phyloP scores from a whole-genome alignment of 768 basidiomycete genomes.

The Pulveroboletus sp. region DNA sequence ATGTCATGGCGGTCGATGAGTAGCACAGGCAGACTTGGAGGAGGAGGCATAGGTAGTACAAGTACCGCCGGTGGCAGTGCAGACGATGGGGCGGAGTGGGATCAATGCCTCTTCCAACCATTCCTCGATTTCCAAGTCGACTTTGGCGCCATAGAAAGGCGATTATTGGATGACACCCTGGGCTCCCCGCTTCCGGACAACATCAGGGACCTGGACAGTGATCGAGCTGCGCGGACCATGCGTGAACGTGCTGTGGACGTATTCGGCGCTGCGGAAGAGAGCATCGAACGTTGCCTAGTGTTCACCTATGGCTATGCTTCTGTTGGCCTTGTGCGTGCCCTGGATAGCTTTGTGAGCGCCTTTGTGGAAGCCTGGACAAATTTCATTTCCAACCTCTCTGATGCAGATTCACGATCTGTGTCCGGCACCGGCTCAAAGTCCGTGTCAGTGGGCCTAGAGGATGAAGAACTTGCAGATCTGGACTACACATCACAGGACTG shows the following conservation, averaged over 20 bases:
- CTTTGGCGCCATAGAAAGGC: conserved; percentile 73
- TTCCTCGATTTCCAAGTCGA: conserved; percentile 89
- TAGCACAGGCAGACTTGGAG: conserved; percentile 17
- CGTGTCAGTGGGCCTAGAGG: conserved; percentile 24
- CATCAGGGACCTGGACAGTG: conserved; percentile 25
- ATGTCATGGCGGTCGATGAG: conserved; percentile 52
- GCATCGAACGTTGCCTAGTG: conserved; percentile 62
- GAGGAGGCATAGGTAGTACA: conserved; percentile 6
- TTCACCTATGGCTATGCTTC: conserved; percentile 92
- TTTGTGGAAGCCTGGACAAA: conserved; percentile 67
- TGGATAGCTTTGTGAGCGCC: conserved; percentile 65
- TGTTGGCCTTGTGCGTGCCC: conserved; percentile 62
- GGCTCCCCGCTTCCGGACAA: conserved; percentile 39
- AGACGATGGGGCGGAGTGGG: conserved; percentile 61
- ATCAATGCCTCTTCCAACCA: conserved; percentile 87
- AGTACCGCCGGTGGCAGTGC: not conserved
- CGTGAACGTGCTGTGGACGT: conserved; percentile 73
- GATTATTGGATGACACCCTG: conserved; percentile 57
- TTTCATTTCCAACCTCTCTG: conserved; percentile 40
- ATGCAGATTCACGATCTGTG: conserved; percentile 24
- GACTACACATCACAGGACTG: conserved; percentile 91
- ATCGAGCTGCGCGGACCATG: conserved; percentile 55
- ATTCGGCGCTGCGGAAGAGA: conserved; percentile 76
- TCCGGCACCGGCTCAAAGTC: too few relatives aligned
- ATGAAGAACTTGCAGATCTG: conserved; percentile 67